Evolutionary conservation across 257 asterid genomes (phyloP).

Genomic region (Solanum medicagineum): DNA sequence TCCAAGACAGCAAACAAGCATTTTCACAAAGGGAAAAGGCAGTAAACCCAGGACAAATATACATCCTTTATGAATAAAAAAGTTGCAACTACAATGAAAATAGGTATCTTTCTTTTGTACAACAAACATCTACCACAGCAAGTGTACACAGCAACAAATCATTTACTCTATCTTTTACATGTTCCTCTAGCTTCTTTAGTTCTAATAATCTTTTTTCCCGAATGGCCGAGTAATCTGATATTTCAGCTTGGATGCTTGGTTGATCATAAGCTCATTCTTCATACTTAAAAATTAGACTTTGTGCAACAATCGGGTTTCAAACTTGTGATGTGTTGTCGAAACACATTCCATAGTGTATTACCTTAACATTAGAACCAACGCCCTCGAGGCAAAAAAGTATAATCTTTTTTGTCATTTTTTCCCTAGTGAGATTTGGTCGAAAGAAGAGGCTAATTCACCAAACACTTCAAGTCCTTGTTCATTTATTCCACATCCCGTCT

Average conservation of each 20-base stretch:
- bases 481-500: background rate
- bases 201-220: background rate
- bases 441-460: background rate
- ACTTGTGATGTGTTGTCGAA: background rate
- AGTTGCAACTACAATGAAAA: background rate
- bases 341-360: background rate
- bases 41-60: background rate
- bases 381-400: background rate
- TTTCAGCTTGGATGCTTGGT: background rate
- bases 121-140: background rate
- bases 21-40: background rate
- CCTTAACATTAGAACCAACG: background rate
- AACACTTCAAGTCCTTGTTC: background rate
- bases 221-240: background rate
- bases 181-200: background rate
- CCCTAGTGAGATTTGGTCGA: background rate
- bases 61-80: background rate
- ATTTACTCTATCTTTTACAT: background rate
- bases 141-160: background rate
- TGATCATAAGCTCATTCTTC: background rate
- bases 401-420: background rate
- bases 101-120: background rate
- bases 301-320: background rate
- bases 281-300: background rate
- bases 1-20: background rate